These are phyloP conservation scores for Zea luxurians DNA, from an alignment of 176 grass and related monocot genomes.

Conservation along the genomic window DNA sequence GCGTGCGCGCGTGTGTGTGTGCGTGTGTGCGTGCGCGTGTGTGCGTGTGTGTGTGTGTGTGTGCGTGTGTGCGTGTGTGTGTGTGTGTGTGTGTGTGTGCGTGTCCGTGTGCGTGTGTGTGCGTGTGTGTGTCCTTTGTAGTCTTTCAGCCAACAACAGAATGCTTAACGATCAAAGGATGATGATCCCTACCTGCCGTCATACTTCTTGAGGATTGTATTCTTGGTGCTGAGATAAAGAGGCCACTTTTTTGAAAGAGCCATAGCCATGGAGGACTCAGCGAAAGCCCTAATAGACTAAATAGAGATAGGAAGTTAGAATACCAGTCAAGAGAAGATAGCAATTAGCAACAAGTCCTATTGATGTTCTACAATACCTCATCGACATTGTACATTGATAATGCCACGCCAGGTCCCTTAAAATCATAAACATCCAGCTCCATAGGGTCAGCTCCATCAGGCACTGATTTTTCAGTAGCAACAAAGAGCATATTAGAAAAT, in stretches of 20 bases:
- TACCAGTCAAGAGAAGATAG: conserved; percentile 36
- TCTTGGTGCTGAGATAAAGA: conserved; percentile 95
- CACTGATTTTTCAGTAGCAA: conserved; percentile 49
- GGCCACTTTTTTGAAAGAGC: conserved; percentile 81
- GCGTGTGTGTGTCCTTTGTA: too few relatives aligned
- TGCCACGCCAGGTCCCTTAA: conserved; percentile 86
- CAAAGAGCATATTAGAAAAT: conserved; percentile 23
- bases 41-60: too few relatives aligned
- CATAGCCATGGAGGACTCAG: conserved; percentile 92
- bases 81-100: too few relatives aligned
- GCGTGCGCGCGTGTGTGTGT: too few relatives aligned
- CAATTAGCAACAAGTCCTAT: neutral
- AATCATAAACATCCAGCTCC: conserved; percentile 82
- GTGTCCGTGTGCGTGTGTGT: too few relatives aligned
- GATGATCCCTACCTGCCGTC: conserved; percentile 70
- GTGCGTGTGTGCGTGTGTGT: too few relatives aligned
- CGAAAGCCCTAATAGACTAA: conserved; percentile 91
- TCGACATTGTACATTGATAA: conserved; percentile 96
- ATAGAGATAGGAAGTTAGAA: conserved; percentile 35
- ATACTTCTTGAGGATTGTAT: conserved; percentile 93
- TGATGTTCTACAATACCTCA: conserved; percentile 50
- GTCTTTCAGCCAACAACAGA: conserved; percentile 24
- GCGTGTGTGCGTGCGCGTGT: too few relatives aligned
- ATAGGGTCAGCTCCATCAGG: conserved; percentile 66
- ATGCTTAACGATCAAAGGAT: conserved; percentile 9